A percentile compares a stretch with the other conserved stretches of the same genome.
Conservation (phyloP, 306 rosid genomes). For the Prosopis cineraria region DNA sequence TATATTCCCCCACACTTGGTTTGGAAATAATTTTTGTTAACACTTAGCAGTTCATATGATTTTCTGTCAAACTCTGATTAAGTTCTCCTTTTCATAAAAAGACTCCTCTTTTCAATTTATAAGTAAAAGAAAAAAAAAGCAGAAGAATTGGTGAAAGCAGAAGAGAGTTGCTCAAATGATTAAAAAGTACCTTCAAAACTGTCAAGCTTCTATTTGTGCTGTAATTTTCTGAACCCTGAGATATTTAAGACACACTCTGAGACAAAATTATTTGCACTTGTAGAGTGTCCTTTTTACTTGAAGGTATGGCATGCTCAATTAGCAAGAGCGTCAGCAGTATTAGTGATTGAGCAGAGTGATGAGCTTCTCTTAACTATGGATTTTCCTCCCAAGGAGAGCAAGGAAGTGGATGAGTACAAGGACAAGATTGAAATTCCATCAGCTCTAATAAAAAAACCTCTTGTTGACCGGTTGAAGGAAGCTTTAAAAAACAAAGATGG, state of each 20-base stretch:
- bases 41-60: no score
- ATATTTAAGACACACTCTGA: constrained; percentile 14
- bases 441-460: constrained; percentile 65
- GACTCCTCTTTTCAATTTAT: no score
- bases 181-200: not conserved
- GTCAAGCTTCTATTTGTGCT: not conserved
- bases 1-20: no score
- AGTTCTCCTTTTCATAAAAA: no score
- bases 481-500: constrained; percentile 49
- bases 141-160: no score
- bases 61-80: no score
- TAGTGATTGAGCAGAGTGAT: constrained; percentile 62
- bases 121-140: no score
- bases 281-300: constrained; percentile 84
- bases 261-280: constrained; percentile 30
- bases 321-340: constrained; percentile 92
- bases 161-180: not conserved
- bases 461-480: constrained; percentile 58
- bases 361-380: constrained; percentile 93
- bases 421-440: constrained; percentile 77
- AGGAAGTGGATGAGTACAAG: constrained; percentile 66
- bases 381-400: constrained; percentile 67
- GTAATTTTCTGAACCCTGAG: constrained; percentile 12
- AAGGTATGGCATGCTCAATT: constrained; percentile 92
- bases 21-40: no score